Base-by-base conservation (phyloP, 2,329 filamentous ascomycete species). In the Phaeosphaeria sp. region DNA sequence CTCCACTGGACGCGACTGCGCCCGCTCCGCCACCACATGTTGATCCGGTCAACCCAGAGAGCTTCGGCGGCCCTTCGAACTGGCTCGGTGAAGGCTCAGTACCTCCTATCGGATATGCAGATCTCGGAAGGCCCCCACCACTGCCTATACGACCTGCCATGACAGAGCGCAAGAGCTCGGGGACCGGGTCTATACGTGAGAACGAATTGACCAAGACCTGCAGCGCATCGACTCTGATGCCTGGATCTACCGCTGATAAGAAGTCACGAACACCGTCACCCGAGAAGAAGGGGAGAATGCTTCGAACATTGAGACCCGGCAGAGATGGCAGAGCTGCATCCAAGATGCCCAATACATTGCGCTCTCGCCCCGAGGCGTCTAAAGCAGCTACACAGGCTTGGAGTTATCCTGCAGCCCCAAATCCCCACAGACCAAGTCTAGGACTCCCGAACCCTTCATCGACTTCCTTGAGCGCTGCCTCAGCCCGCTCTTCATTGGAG, bases 71-170 rank as follows among this genome's bases (percentile, higher is more conserved):
- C 20, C 49, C 64, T 15, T 67, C 68, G n/a, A 63, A 59, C 46
- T 93, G 87, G 82, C 90, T 96, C 68, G 93, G 91, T 42, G 85
- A 89, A 62, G 91, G 92, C 13, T 95, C 91, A 1, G 89, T 97
- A 61, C 92, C 91, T 47, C 90, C 91, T 7, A 86, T 93, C 49
- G 88, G 84, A 58, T 96, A 96, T 73, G 85, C 88, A 4, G 90
- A 96, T 66, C 82, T 96, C n/a, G 90, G 91, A n/a, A 87, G 88
- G 55, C 90, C 90, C 13, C 71, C 69, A n/a, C 79, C 87, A 17
- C 78, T 87, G 9, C 82, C 91, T 22, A 85, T 87, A 24, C 81
- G 84, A 1, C 83, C 86, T n/a, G 78, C 77, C 47, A 69, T 79
- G 74, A 61, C 69, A 55, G 59, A 72, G 75, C 52, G 84, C 81